Evolutionary conservation across 257 asterid genomes (phyloP).

Genomic region (Gynochthodes officinalis): DNA sequence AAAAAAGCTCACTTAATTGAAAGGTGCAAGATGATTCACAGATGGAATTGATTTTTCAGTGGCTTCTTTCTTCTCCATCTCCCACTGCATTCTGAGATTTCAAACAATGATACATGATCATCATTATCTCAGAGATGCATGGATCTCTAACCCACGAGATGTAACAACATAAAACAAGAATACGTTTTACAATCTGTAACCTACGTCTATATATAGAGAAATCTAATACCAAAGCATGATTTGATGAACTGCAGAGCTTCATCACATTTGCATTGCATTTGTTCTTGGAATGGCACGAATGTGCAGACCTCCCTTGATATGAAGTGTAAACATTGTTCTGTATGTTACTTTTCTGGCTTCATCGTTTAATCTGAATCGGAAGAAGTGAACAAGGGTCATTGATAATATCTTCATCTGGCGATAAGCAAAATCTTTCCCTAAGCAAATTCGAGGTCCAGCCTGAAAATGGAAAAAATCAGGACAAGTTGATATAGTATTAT

Average conservation of each 20-base stretch:
- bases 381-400: constrained; percentile 48
- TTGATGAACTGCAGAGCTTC: background rate
- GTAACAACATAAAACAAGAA: too few relatives aligned
- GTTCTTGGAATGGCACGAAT: constrained; percentile 43
- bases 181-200: too few relatives aligned
- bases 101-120: too few relatives aligned
- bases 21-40: too few relatives aligned
- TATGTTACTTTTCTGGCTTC: constrained; percentile 43
- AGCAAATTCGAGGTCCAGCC: constrained; percentile 71
- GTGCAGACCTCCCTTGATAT: constrained; percentile 55
- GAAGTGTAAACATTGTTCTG: constrained; percentile 69
- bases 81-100: too few relatives aligned
- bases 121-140: too few relatives aligned
- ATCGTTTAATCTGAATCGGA: constrained; percentile 47
- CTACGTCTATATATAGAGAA: too few relatives aligned
- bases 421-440: constrained; percentile 68
- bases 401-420: constrained; percentile 68
- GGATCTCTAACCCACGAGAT: too few relatives aligned
- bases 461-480: constrained; percentile 16
- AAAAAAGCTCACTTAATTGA: too few relatives aligned
- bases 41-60: too few relatives aligned
- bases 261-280: background rate
- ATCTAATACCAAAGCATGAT: too few relatives aligned
- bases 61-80: too few relatives aligned
- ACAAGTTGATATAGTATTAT: background rate